These are phyloP conservation scores for Phialophora macrospora DNA, from an alignment of 2,329 filamentous ascomycete species.

Conservation along the genomic window DNA sequence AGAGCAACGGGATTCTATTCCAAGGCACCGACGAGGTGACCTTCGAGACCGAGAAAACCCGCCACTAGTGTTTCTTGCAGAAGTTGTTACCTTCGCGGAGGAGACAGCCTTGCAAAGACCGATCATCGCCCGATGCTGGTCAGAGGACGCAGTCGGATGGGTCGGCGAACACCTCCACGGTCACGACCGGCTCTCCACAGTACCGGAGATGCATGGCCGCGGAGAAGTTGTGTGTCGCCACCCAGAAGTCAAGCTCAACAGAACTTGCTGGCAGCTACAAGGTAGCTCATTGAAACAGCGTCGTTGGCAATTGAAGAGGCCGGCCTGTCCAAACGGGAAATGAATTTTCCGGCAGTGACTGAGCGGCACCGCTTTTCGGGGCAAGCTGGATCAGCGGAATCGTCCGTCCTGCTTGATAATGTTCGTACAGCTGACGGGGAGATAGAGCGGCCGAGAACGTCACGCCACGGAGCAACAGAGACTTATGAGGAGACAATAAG, in stretches of 20 bases:
- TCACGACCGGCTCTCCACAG: not conserved
- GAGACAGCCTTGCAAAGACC: slow-evolving; percentile 4
- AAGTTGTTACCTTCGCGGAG: not conserved
- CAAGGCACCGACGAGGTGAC: not conserved
- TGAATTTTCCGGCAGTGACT: not conserved
- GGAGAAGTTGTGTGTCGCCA: not conserved
- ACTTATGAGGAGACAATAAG: not conserved
- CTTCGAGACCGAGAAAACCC: not conserved
- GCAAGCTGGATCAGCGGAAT: slow-evolving; percentile 3
- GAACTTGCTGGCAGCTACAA: no score
- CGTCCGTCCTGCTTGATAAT: slow-evolving; percentile 20
- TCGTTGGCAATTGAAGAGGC: not conserved
- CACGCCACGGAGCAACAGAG: slow-evolving; percentile 15
- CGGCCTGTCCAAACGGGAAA: not conserved
- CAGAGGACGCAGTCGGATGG: not conserved
- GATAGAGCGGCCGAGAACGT: not conserved
- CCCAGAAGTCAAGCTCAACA: not conserved
- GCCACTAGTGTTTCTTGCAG: slow-evolving; percentile 12
- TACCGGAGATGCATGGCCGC: not conserved
- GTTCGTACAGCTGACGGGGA: not conserved
- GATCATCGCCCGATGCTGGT: not conserved
- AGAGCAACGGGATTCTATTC: not conserved
- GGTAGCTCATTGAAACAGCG: not conserved
- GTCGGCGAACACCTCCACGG: not conserved
- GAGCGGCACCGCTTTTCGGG: not conserved